Percentiles rank a stretch among this genome's conserved stretches.
Conservation (phyloP, 2,329 filamentous ascomycete genomes). For the Elsinoe perseae region DNA sequence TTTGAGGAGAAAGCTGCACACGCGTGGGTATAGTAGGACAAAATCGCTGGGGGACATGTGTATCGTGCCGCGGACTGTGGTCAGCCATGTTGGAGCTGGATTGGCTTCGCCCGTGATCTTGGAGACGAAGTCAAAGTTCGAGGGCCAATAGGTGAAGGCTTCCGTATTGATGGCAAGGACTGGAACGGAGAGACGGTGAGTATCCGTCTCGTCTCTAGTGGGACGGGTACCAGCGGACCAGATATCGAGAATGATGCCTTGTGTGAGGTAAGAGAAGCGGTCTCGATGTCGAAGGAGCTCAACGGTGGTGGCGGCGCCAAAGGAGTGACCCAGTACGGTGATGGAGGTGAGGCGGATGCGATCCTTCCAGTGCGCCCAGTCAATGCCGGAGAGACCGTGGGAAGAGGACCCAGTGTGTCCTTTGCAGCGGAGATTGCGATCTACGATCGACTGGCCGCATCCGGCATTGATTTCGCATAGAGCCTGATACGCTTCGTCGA, state of each 20-base stretch:
- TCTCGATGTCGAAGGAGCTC: constrained; percentile 51
- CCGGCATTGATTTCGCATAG: constrained; percentile 50
- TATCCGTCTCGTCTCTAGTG: constrained; percentile 31
- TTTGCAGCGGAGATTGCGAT: constrained; percentile 48
- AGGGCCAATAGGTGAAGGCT: constrained; percentile 62
- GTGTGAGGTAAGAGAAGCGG: constrained; percentile 50
- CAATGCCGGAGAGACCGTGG: constrained; percentile 47
- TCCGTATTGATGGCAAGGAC: constrained; percentile 59
- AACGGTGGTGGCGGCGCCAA: constrained; percentile 57
- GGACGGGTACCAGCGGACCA: constrained; percentile 48
- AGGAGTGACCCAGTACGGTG: constrained; percentile 58
- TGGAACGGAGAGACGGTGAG: constrained; percentile 43
- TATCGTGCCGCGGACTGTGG: constrained; percentile 51
- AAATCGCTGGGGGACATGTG: constrained; percentile 62
- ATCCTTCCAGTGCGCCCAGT: constrained; percentile 52
- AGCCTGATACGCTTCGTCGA: constrained; percentile 55
- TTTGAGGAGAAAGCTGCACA: constrained; percentile 53
- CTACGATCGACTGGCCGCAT: constrained; percentile 44
- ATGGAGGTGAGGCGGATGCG: constrained; percentile 50
- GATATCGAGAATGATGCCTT: constrained; percentile 59
- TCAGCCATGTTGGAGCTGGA: constrained; percentile 38
- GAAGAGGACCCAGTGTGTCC: constrained; percentile 54
- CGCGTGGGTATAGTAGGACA: constrained; percentile 53
- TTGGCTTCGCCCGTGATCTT: constrained; percentile 51
- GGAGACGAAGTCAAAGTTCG: constrained; percentile 53